Conservation (phyloP, 2,329 filamentous ascomycete genomes). For the Penicillium sclerotigenum region DNA sequence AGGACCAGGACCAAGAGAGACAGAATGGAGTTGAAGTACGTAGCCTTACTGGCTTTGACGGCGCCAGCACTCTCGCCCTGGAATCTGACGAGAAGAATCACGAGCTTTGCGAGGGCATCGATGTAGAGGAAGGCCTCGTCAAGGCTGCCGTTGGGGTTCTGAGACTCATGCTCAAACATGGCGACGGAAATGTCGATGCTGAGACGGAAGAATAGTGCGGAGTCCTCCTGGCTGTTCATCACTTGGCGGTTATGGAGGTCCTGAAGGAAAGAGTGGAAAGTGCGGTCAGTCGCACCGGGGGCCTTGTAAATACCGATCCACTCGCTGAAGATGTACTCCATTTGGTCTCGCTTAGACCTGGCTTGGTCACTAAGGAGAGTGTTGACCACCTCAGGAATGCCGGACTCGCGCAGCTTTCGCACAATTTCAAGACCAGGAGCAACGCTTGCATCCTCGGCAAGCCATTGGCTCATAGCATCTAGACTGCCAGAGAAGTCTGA, state of each 20-base stretch:
- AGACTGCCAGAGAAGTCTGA: constrained; percentile 83
- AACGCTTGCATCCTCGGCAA: constrained; percentile 67
- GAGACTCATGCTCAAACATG: constrained; percentile 69
- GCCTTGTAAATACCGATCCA: constrained; percentile 84
- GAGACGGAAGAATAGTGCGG: constrained; percentile 73
- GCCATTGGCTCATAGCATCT: constrained; percentile 77
- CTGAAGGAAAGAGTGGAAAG: constrained; percentile 71
- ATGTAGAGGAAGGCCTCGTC: constrained; percentile 62
- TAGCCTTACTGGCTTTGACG: constrained; percentile 61
- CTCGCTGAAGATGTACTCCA: constrained; percentile 94
- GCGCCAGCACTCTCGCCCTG: constrained; percentile 61
- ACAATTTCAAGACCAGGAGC: constrained; percentile 69
- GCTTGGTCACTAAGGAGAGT: constrained; percentile 56
- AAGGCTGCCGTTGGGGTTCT: constrained; percentile 58
- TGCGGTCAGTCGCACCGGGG: constrained; percentile 69
- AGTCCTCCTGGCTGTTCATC: constrained; percentile 70
- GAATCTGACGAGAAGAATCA: constrained; percentile 71
- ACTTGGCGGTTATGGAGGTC: constrained; percentile 75
- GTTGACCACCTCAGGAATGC: constrained; percentile 55
- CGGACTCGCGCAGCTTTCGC: constrained; percentile 56
- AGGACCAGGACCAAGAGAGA: constrained; percentile 76
- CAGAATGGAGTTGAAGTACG: constrained; percentile 74
- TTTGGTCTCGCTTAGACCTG: constrained; percentile 68
- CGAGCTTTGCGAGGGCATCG: constrained; percentile 79
- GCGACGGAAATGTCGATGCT: constrained; percentile 77